phyloP scores from a whole-genome alignment of 805 yeast species.

The Lipomyces anomalus region DNA sequence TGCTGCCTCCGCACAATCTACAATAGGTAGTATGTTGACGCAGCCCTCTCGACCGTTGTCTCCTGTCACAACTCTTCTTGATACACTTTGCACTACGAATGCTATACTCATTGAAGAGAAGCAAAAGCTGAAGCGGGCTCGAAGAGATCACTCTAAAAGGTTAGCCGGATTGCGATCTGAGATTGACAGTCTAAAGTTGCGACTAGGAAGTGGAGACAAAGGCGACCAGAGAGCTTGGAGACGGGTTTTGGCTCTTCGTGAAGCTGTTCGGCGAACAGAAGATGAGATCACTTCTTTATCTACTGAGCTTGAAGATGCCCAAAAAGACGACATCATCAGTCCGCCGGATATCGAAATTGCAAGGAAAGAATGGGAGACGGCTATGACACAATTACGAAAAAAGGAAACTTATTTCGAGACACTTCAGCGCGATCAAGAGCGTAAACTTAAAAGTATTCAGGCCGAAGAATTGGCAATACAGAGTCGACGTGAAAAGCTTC shows the following conservation, averaged over 20 bases:
- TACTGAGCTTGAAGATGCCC: constrained; percentile 10
- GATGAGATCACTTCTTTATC: constrained; percentile 29
- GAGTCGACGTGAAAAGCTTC: constrained; percentile 29
- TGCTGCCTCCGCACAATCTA: too few species aligned
- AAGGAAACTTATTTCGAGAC: constrained; percentile 15
- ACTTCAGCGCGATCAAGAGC: constrained; percentile 7
- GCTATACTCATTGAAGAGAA: constrained; percentile 54
- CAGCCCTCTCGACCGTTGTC: constrained; percentile 39
- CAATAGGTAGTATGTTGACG: constrained; percentile 29
- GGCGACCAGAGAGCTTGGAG: constrained; percentile 54
- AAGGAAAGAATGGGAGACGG: constrained; percentile 21
- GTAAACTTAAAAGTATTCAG: background rate
- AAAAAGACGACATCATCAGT: constrained; percentile 9
- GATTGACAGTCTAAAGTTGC: constrained; percentile 47
- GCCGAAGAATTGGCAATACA: constrained; percentile 26
- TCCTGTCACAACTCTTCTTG: constrained; percentile 60
- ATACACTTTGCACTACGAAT: constrained; percentile 59
- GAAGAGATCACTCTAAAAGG: constrained; percentile 54
- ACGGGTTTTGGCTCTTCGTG: constrained; percentile 48
- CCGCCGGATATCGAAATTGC: constrained; percentile 4
- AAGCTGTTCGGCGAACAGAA: constrained; percentile 38
- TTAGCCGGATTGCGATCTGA: constrained; percentile 49
- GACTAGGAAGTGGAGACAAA: constrained; percentile 44
- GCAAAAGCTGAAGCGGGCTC: constrained; percentile 49
- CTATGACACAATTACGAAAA: constrained; percentile 13